A percentile compares a stretch with the other conserved stretches of the same genome.
Evolutionary conservation across 2,329 filamentous ascomycete genomes (phyloP).

Genomic region (Beauveria varroae): DNA sequence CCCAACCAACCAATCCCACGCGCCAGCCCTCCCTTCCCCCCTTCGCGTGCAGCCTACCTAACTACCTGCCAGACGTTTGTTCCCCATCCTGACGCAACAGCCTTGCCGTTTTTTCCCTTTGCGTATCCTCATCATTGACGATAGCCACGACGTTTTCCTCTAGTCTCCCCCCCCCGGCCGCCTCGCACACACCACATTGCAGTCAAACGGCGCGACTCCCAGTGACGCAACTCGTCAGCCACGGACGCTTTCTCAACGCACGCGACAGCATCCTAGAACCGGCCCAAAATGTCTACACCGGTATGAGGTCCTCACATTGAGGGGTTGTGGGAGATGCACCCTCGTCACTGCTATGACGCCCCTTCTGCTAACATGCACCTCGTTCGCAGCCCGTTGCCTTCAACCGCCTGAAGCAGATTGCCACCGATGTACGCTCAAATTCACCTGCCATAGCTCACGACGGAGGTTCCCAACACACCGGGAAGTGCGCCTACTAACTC

Average conservation of each 20-base stretch:
- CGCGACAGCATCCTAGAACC: neutral
- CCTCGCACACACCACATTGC: neutral
- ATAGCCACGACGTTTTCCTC: neutral
- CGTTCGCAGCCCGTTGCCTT: constrained; percentile 60
- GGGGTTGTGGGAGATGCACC: neutral
- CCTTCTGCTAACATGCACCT: constrained; percentile 16
- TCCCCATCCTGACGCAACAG: neutral
- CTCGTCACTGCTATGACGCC: neutral
- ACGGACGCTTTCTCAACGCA: neutral
- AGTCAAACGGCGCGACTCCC: neutral
- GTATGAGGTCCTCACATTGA: constrained; percentile 17
- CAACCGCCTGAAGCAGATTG: constrained; percentile 76
- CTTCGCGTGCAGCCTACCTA: neutral
- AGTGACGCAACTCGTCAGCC: neutral
- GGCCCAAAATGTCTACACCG: constrained; percentile 30
- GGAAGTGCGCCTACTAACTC: constrained; percentile 6
- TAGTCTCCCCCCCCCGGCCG: neutral
- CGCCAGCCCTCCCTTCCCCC: neutral
- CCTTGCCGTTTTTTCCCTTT: neutral
- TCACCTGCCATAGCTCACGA: neutral
- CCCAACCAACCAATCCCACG: neutral
- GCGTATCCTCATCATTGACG: neutral
- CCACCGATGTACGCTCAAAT: constrained; percentile 58
- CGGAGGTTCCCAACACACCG: neutral
- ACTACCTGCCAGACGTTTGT: neutral